Base-by-base conservation (phyloP, 441 rosid genomes). In the Erodium texanum region DNA sequence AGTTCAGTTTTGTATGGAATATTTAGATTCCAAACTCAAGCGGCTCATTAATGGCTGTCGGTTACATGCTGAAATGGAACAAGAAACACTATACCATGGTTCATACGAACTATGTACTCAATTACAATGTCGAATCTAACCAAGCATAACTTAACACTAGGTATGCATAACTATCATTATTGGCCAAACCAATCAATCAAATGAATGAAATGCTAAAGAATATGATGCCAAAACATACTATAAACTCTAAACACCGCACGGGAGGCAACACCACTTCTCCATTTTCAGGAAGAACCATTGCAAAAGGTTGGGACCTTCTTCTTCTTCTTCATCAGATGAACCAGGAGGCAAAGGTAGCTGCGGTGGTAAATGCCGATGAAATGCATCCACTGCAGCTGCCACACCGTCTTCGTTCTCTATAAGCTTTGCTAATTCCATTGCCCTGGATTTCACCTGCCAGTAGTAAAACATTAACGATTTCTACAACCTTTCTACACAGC, bases 341-440 rank as follows among this genome's bases (percentile, higher is more conserved):
- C 62, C 43, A 0, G 85, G 81, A 69, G 86, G 83, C 71, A 87
- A 23, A 29, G 99, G 98, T 69, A 92, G 69, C 79, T 86, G 88
- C 0, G 71, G 70, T 36, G 99, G 99, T 36, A 94, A 83, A 79
- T 94, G 97, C 70, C 86, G 77, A 73, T 94, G 98, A 80, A 94
- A 94, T 45, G 90, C 96, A 71, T 88, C 83, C 29, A 94, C 97
- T 3, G 99, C 96, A 24, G 85, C 86, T 0, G 86, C 94, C 54
- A 92, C 98, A 20, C 99, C 99, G 63, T 92, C 98, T 80, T 94
- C 99, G 12, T 86, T 94, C 81, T 86, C 97, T 64, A 94, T 84
- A 73, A 80, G 66, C 75, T 86, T 87, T 0, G 96, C 96, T 54
- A 89, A 64, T 67, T 88, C 94, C 85, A 80, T 84, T 18, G 88